Conservation (phyloP, 129 eudicot genomes). For the Ambrosia trifida region DNA sequence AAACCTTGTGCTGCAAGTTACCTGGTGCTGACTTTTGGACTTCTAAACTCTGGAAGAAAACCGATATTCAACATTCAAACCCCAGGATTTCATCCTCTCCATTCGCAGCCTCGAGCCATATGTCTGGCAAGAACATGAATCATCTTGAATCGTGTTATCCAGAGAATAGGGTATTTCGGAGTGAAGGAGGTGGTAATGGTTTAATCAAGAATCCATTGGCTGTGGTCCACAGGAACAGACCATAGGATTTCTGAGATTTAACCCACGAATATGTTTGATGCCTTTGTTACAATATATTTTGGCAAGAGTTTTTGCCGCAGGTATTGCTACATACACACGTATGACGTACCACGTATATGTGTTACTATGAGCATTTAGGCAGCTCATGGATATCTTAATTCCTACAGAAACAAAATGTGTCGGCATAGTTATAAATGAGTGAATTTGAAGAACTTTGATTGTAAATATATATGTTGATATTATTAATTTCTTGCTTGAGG, state of each 20-base stretch:
- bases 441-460: slow-evolving; percentile 17
- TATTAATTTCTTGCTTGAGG: not conserved
- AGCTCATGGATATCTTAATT: slow-evolving; percentile 12
- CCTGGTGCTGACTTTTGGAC: slow-evolving; percentile 75
- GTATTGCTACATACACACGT: not conserved
- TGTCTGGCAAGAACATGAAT: slow-evolving; percentile 27
- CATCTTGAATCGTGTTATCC: slow-evolving; percentile 28
- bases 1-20: slow-evolving; percentile 67
- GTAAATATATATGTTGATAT: slow-evolving; percentile 26
- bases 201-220: slow-evolving; percentile 84
- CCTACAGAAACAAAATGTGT: not conserved
- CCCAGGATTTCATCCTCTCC: slow-evolving; percentile 35
- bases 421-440: slow-evolving; percentile 11
- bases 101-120: slow-evolving; percentile 30
- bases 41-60: slow-evolving; percentile 71
- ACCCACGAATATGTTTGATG: slow-evolving; percentile 28
- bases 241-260: slow-evolving; percentile 43
- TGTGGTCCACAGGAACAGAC: slow-evolving; percentile 38
- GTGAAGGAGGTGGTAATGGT: slow-evolving; percentile 49
- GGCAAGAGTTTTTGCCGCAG: not conserved
- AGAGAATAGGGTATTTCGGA: slow-evolving; percentile 42
- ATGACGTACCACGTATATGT: not conserved
- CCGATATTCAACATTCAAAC: slow-evolving; percentile 41
- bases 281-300: slow-evolving; percentile 1
- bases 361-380: slow-evolving; percentile 2